Base-by-base conservation (phyloP, 2,329 filamentous ascomycete genomes). In the Ciborinia camelliae region DNA sequence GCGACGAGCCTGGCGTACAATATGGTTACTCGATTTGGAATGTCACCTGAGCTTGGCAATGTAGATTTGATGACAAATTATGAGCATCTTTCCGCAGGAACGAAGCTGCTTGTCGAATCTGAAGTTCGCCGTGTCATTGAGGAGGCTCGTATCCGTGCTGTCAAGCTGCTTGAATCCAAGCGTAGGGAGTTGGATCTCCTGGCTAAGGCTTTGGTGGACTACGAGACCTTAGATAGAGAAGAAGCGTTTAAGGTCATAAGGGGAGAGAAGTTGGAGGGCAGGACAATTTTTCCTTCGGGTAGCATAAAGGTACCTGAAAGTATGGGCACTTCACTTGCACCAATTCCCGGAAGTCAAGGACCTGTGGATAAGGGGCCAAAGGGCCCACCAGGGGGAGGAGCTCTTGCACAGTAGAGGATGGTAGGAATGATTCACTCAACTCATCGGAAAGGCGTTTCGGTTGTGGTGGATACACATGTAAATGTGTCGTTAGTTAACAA, bases 221-320 rank as follows among this genome's bases (percentile, higher is more conserved):
- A 97, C 77, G 95, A 99, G 81, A 97, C 92, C 0, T 80, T 99
- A 60, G 90, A 90, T 76, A 90, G 89, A 76, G 87, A 90, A 3
- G 95, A 99, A 77, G 96, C 98, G 68, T 87, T 93, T 76, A 91
- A 90, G 80, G 91, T 98, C 7, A 88, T 99, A 68, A 86, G 85
- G 61, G 95, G 95, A 43, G 92, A 97, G 79, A 89, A 90, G 74
- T 80, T 99, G 45, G 82, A 87, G 0, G 84, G 85, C 53, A 90
- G 91, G 66, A 78, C 91, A 59, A 84, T 82, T 67, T 80, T 86
- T 67, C 81, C 85, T 26, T 77, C 81, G 62, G 79, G 82, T 26
- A 86, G 85, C 2, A 86, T 93, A 75, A 88, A 90, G 73, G 77
- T 94, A 20, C 91, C 91, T 4, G 65, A 69, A 18, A 47, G 70